Evolutionary conservation across 805 yeast genomes (phyloP), one percentile per base, ranked within the genome.

Genomic region (Candida sphagnicola): DNA sequence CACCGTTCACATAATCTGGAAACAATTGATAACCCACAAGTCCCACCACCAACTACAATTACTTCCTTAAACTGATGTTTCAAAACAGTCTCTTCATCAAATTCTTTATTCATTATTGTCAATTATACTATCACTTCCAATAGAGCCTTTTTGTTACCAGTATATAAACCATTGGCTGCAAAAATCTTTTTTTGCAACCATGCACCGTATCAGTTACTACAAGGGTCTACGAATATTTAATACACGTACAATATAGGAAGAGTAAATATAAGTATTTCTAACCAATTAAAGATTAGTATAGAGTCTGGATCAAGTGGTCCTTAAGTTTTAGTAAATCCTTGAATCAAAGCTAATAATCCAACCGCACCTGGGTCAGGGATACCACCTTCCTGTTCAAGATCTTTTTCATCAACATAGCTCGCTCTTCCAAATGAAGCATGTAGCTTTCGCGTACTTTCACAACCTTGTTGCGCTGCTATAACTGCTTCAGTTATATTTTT

Each of bases 291-390:
- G n/a, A n/a, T n/a, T n/a, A n/a, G n/a, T n/a, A n/a, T n/a, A n/a
- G n/a, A n/a, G n/a, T n/a, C n/a, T n/a, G n/a, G n/a, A n/a, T 26
- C 13, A 13, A 26, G 29, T 13, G 5, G n/a, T 26, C 15, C 13
- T 13, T 26, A 26, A 5, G 6, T 38, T 8, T 43, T 41, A 5
- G 46, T 33, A 38, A 64, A 69, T 12, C 82, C 82, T 44, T 72
- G 65, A 15, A 77, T 54, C 13, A 78, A 55, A 17, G 75, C 85
- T 25, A 80, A 84, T 17, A 90, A 65, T 3, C 97, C 97, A 41
- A 87, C 78, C 2, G 97, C 96, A 47, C 98, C 97, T 4, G 98
- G 96, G 53, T 90, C 98, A 1, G 96, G 95, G 21, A 89, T 70
- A n/a, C 85, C 86, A 18, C 86, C 88, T 28, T 68, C 71, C 28